Conservation (phyloP, 345 rosid genomes). For the Eucalyptus grandis region DNA sequence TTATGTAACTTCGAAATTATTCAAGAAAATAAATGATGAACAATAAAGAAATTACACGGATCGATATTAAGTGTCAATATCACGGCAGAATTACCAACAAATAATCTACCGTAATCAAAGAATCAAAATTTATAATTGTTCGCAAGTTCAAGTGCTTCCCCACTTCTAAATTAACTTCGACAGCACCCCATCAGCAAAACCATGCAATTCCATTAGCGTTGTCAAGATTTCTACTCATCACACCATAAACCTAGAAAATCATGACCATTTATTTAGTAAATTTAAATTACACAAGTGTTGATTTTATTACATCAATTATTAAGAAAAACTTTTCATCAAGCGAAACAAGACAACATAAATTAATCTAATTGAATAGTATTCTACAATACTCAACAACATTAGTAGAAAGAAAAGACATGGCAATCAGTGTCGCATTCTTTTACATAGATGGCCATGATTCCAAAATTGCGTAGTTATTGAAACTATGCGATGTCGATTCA, state of each 20-base stretch:
- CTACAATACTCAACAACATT: background rate
- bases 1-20: no score
- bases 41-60: fast-evolving
- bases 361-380: background rate
- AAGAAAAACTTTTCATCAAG: background rate
- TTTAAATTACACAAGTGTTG: background rate
- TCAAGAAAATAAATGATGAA: no score
- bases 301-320: background rate
- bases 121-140: no score
- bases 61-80: no score
- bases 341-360: background rate
- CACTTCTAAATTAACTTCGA: background rate
- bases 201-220: background rate
- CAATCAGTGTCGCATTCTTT: background rate
- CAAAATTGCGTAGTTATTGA: background rate
- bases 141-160: no score
- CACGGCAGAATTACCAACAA: fast-evolving
- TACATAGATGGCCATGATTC: background rate
- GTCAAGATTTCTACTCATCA: background rate
- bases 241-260: background rate
- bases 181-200: background rate
- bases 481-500: background rate
- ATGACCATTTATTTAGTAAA: background rate
- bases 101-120: fast-evolving
- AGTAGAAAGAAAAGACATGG: background rate